Base-by-base conservation (phyloP, 805 yeast species). In the Komagataella phaffii region DNA sequence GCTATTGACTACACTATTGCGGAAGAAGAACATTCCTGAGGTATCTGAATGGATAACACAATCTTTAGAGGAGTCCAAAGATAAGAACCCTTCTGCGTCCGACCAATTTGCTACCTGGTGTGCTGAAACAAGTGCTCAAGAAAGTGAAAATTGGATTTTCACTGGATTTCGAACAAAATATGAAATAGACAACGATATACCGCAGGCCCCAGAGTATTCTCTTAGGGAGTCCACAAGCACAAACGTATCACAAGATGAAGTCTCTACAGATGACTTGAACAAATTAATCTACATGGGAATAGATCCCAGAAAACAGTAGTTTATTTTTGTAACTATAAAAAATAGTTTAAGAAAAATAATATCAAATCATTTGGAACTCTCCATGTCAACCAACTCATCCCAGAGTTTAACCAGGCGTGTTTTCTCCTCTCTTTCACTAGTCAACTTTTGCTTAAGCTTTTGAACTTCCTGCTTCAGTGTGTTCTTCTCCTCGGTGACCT, bases 21-120 rank as follows among this genome's bases (percentile, higher is more conserved):
- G 98, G 53, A 93, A 90, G 63, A 91, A 90, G 62, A 83, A 84
- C 49, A 70, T 87, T 8, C 98, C 99, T 0, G 97, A 90, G 55
- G 95, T 91, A 2, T 86, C 81, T 50, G 85, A 80, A 48, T 91
- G 98, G 97, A 77, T 89, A 6, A 72, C 73, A 17, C 62, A 65
- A 17, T 52, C 49, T 19, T 44, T 51, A 8, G 53, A 51, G 17
- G 46, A 49, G 44, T 53, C 51, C 36, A 69, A 66, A 49, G 62
- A 58, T 45, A 60, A 56, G 49, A 59, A 54, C 14, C 55, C 65
- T 6, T 57, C 58, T 5, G 59, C 57, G n/a, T 83, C 79, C 55
- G 88, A 84, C 56, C 82, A 80, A 46, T 72, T 85, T 49, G 77
- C 87, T n/a, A 72, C 73, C 49, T 83, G 89, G 83, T 88, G 91